These are phyloP conservation scores for Domatiomyces globalis DNA, from an alignment of 2,329 filamentous ascomycete genomes.

Conservation along the genomic window DNA sequence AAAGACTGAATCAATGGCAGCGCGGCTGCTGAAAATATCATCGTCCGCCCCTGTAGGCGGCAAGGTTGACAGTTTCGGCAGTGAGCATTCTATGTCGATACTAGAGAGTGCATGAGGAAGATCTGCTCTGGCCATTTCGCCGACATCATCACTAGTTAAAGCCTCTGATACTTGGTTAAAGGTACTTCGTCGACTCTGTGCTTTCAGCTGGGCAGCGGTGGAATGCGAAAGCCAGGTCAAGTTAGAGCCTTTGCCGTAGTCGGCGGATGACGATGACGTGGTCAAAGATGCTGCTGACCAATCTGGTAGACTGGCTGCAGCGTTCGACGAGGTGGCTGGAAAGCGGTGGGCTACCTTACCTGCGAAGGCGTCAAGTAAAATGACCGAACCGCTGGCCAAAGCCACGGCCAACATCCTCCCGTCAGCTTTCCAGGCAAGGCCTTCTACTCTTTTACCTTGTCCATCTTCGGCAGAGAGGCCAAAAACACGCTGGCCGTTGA, in stretches of 20 bases:
- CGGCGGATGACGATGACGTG: neutral
- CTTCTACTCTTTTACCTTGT: constrained; percentile 24
- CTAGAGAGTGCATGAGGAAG: constrained; percentile 55
- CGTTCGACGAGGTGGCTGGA: constrained; percentile 13
- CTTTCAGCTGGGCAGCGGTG: neutral
- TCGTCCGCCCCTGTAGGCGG: constrained; percentile 42
- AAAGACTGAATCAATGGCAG: constrained; percentile 57
- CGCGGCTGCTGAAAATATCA: constrained; percentile 53
- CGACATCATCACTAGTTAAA: neutral
- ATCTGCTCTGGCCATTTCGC: constrained; percentile 31
- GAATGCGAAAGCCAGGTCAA: neutral
- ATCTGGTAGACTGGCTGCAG: neutral
- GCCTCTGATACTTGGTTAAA: neutral
- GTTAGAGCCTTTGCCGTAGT: neutral
- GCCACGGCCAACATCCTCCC: constrained; percentile 65
- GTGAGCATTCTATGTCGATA: constrained; percentile 58
- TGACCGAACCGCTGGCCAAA: constrained; percentile 67
- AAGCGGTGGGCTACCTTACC: constrained; percentile 59
- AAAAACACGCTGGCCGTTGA: constrained; percentile 59
- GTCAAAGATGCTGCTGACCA: neutral
- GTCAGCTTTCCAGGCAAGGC: constrained; percentile 48
- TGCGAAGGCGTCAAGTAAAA: constrained; percentile 64
- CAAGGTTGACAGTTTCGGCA: constrained; percentile 63
- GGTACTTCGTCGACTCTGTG: constrained; percentile 1
- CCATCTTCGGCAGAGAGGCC: constrained; percentile 24